Percentiles rank a stretch among this genome's conserved stretches.
phyloP scores from a whole-genome alignment of 1,284 basidiomycete species.

The Exobasidium rhododendri region DNA sequence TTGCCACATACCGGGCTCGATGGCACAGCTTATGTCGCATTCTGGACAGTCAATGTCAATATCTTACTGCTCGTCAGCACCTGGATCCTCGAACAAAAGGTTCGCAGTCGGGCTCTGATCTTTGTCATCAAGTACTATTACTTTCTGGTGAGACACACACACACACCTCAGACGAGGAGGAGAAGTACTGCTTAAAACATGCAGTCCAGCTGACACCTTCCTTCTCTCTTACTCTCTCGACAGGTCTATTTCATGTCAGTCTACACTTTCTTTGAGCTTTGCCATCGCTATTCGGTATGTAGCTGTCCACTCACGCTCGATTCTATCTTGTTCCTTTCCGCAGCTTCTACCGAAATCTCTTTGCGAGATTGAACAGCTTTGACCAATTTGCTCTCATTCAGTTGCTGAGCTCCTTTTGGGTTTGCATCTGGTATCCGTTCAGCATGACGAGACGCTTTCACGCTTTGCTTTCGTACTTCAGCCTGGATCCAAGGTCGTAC shows the following conservation, averaged over 20 bases:
- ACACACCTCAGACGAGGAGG: background rate
- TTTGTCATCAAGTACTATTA: constrained; percentile 60
- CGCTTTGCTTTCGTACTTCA: constrained; percentile 56
- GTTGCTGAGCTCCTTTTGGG: constrained; percentile 60
- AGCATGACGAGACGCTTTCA: constrained; percentile 59
- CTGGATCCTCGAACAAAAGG: constrained; percentile 60
- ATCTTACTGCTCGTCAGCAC: constrained; percentile 58
- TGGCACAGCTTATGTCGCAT: constrained; percentile 62
- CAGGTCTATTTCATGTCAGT: constrained; percentile 41
- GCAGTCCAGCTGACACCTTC: background rate
- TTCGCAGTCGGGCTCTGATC: constrained; percentile 60
- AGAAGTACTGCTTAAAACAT: background rate
- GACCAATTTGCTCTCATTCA: constrained; percentile 60
- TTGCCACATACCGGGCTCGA: constrained; percentile 61
- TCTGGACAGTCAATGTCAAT: constrained; percentile 61
- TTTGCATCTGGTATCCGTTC: constrained; percentile 61
- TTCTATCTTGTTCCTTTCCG: too few relatives aligned
- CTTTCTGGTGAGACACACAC: constrained; percentile 43
- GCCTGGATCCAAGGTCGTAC: constrained; percentile 58
- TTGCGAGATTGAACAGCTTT: constrained; percentile 51
- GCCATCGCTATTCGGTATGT: background rate
- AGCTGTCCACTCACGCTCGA: background rate
- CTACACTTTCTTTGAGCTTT: background rate
- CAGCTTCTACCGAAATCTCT: constrained; percentile 57
- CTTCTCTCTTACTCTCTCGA: constrained; percentile 14